These are phyloP conservation scores for Trichosporon asahii DNA, from an alignment of 1,284 basidiomycete species.

Conservation along the genomic window DNA sequence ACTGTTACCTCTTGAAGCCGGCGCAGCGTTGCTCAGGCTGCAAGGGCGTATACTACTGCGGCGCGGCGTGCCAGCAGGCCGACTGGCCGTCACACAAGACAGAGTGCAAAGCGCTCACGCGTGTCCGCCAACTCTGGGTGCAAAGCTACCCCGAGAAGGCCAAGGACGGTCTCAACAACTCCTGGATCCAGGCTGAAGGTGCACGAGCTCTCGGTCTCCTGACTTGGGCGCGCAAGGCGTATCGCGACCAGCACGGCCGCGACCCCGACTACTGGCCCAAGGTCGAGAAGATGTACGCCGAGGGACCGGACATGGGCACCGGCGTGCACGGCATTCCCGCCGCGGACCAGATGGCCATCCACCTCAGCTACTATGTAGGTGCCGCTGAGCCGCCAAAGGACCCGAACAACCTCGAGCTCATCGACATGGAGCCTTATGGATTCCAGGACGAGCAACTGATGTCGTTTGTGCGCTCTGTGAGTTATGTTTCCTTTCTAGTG, in stretches of 20 bases:
- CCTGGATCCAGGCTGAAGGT: slow-evolving; percentile 62
- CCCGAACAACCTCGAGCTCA: slow-evolving; percentile 28
- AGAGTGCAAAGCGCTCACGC: slow-evolving; percentile 68
- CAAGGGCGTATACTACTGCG: slow-evolving; percentile 67
- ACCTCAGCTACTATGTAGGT: slow-evolving; percentile 44
- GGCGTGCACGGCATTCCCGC: not conserved
- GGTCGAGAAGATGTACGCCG: slow-evolving; percentile 58
- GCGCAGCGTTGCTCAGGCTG: slow-evolving; percentile 68
- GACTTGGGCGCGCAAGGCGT: slow-evolving; percentile 63
- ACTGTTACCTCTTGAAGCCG: slow-evolving; percentile 14
- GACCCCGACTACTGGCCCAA: slow-evolving; percentile 64
- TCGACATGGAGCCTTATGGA: slow-evolving; percentile 42
- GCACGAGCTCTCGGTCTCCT: slow-evolving; percentile 72
- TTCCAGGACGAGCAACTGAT: slow-evolving; percentile 40
- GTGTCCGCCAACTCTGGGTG: slow-evolving; percentile 30
- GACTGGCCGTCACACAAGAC: slow-evolving; percentile 70
- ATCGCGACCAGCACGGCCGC: slow-evolving; percentile 49
- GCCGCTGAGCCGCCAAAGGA: slow-evolving; percentile 17
- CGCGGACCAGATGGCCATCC: slow-evolving; percentile 11
- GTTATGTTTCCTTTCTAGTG: no score
- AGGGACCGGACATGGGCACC: not conserved
- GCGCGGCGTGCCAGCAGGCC: slow-evolving; percentile 63
- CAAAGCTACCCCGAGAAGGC: slow-evolving; percentile 20
- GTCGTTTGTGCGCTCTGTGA: slow-evolving; percentile 43
- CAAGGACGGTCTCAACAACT: slow-evolving; percentile 24